Base-by-base conservation (phyloP, 495 filamentous ascomycete species). In the Aspergillus sclerotioniger region DNA sequence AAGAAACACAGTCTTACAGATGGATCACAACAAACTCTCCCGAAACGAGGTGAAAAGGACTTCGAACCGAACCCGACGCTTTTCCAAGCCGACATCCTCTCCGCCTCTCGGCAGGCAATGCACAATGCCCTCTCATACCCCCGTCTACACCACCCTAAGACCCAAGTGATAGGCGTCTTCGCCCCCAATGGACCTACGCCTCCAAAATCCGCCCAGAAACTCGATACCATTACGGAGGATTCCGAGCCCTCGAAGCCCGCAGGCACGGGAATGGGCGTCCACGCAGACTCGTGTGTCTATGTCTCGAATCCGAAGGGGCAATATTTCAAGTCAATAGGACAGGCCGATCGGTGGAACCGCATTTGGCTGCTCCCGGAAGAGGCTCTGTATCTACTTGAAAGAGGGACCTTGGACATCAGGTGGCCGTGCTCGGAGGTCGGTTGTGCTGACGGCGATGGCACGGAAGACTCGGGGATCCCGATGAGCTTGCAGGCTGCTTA, bases 321-420 rank as follows among this genome's bases (percentile, higher is more conserved):
- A 15, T 71, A 76, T 47, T 86, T 88, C 62, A 77, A 77, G 58
- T 81, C 78, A 8, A 80, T 88, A 52, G 87, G 87, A 2, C 76
- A 73, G 49, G 76, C 75, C 7, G 79, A 85, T 44, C 81, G 79
- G 0, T 76, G 72, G 60, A 79, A 84, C 25, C 80, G 79, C 48
- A 64, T 91, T 19, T 95, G 90, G 90, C 67, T 98, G 25, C 68
- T 95, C n/a, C 92, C 92, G 0, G 95, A 98, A 68, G 94, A 98
- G 67, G 88, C 90, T 7, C 73, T 98, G 49, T 98, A 90, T 68
- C 65, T 96, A 45, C 76, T 98, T 16, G 94, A 98, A 73, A 73
- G 93, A 60, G 94, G 93, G 0, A 89, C 80, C 59, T 56, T 98
- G 62, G 90, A 97, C 73, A 76, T 96, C 21, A 83, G 90, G 76